These are phyloP conservation scores for Meyerozyma elateridarum DNA, from an alignment of 1,139 yeast species.

Conservation along the genomic window DNA sequence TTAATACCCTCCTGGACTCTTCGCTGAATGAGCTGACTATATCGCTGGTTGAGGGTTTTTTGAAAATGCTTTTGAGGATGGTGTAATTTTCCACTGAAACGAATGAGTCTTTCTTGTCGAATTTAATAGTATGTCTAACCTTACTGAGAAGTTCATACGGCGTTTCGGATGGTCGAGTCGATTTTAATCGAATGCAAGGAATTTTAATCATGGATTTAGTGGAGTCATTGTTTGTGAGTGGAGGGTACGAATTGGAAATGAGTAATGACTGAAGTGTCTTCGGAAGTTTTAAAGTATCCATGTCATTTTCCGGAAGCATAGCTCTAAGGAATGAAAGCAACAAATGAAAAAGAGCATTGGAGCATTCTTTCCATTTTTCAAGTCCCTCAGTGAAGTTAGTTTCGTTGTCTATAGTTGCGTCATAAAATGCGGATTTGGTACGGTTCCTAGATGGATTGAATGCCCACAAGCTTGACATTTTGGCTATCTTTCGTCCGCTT, in stretches of 20 bases:
- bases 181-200: conserved; percentile 61
- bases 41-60: conserved; percentile 50
- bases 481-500: conserved; percentile 74
- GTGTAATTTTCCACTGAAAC: conserved; percentile 77
- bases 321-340: conserved; percentile 74
- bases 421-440: conserved; percentile 31
- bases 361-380: conserved; percentile 72
- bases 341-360: conserved; percentile 82
- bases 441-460: conserved; percentile 35
- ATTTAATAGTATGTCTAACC: conserved; percentile 60
- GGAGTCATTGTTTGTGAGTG: conserved; percentile 37
- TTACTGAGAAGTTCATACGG: conserved; percentile 47
- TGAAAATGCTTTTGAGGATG: conserved; percentile 66
- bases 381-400: conserved; percentile 64
- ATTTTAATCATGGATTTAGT: conserved; percentile 38
- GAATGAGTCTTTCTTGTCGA: conserved; percentile 66
- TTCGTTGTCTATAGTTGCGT: conserved; percentile 36
- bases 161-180: conserved; percentile 53
- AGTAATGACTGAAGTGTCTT: conserved; percentile 58
- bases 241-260: conserved; percentile 63
- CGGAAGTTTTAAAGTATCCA: conserved; percentile 55
- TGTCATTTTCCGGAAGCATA: conserved; percentile 65
- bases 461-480: conserved; percentile 89
- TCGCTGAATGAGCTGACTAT: conserved; percentile 64
- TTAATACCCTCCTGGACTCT: conserved; percentile 68